Base-by-base conservation (phyloP, 306 rosid species). In the Vachellia pachyceras region DNA sequence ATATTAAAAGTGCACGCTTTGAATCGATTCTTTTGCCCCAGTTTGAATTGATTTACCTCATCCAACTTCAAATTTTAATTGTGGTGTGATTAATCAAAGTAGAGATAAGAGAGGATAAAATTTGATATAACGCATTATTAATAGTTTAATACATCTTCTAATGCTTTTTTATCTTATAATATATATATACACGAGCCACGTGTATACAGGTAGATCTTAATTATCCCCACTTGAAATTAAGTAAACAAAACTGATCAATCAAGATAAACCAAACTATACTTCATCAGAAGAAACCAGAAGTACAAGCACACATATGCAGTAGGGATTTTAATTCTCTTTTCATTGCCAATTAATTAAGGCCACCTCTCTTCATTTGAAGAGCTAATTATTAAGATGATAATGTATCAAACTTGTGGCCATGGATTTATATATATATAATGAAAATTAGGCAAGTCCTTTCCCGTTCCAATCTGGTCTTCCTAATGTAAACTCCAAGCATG, bases 401-500 rank as follows among this genome's bases (percentile, higher is more conserved):
- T 29, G 2, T 29, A 29, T 29, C 33, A 35, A 61, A 33, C 40
- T 61, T 13, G 68, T 29, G 1, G 17, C n/a, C 40, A 61, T 60
- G 39, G 39, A 60, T 60, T 49, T 29, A 29, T 29, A 29, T 29
- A 29, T 29, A 29, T 29, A 29, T 12, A 37, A 75, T 55, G 65
- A 79, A 73, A 77, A 23, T 58, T 70, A 89, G 80, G 90, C 91
- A 73, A 82, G 85, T 84, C 91, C 86, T 87, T 88, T 84, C 63
- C 85, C 92, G 76, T 90, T 84, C 98, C 98, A 94, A 54, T 90
- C 97, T 35, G 98, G 96, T 86, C 89, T 94, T 47, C 98, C 98
- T 89, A 94, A 88, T 36, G 97, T 94, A 87, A 94, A 94, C 87
- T 94, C 98, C 97, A 94, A 88, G 84, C 92, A 89, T 75, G 97